Evolutionary conservation across 352 stramenopile genomes (phyloP).

Genomic region (Peronospora destructor): DNA sequence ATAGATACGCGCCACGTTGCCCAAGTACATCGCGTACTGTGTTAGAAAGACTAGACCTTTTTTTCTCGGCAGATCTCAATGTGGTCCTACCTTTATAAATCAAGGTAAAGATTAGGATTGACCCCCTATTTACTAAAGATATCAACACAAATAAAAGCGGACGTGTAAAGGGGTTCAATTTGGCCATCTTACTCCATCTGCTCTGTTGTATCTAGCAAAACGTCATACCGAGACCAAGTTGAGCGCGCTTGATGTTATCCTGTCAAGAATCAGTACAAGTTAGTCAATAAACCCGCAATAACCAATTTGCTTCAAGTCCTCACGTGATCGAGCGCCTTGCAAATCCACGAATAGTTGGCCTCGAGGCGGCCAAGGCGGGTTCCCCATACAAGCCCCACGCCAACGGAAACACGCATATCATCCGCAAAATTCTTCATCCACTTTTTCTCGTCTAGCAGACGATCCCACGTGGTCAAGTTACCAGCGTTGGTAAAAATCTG

Average conservation of each 20-base stretch:
- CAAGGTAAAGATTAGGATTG: neutral
- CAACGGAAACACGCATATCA: conserved; percentile 82
- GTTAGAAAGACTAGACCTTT: no score
- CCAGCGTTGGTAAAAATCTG: conserved; percentile 88
- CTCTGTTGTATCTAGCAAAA: conserved; percentile 52
- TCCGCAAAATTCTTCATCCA: conserved; percentile 86
- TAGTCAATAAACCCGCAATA: neutral
- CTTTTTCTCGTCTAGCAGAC: conserved; percentile 80
- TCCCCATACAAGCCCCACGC: conserved; percentile 82
- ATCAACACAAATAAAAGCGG: conserved; percentile 4
- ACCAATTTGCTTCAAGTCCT: conserved; percentile 7
- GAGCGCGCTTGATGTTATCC: conserved; percentile 83
- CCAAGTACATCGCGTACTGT: conserved; percentile 45
- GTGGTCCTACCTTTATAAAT: neutral
- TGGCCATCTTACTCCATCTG: neutral
- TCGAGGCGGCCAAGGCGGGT: conserved; percentile 83
- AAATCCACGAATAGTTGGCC: conserved; percentile 89
- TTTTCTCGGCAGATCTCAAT: no score
- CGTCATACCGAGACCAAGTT: conserved; percentile 78
- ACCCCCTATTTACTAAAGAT: neutral
- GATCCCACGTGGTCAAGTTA: conserved; percentile 85
- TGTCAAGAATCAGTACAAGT: conserved; percentile 17
- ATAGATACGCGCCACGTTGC: conserved; percentile 54
- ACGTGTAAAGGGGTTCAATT: conserved; percentile 15
- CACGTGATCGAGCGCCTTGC: conserved; percentile 77